Base-by-base conservation (phyloP, 352 stramenopile species). In the Phytophthora sp. region DNA sequence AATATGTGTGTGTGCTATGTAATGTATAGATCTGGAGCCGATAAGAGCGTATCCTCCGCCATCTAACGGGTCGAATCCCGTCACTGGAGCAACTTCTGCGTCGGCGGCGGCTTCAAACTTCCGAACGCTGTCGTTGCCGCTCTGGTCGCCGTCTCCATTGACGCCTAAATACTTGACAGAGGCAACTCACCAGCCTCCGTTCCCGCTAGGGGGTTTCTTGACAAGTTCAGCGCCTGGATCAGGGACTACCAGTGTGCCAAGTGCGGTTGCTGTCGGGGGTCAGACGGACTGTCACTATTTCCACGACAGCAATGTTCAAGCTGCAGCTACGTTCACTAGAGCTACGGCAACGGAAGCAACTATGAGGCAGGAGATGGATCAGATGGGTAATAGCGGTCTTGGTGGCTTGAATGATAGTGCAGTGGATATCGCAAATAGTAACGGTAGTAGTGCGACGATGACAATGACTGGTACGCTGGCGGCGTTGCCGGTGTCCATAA, bases 141-240 rank as follows among this genome's bases (percentile, higher is more conserved):
- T 53, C 1, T 76, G 63, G 68, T 69, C 62, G 24, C 41, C 52
- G 21, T 57, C 63, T 51, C 63, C 63, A 11, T 57, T 76, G 47
- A 76, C 63, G 23, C 68, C 63, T 11, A 66, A 57, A 70, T 69
- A 70, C 20, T 57, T 73, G n/a, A 36, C 61, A 41, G 21, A 55
- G 12, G 51, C 44, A 18, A 65, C 67, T 9, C 56, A 72, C 11
- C 57, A 63, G 24, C 57, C 50, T 0, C 58, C 63, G 6, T 39
- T 49, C 8, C 52, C 53, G 18, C 21, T 69, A n/a, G 63, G 65
- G 6, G 56, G n/a, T 12, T 69, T 73, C 12, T 23, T 62, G 12
- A 47, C 57, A 5, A 66, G 31, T 33, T 65, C 57, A 7, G 21
- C 29, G 21, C 41, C 42, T 66, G 53, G 30, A 47, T 47, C 46